Evolutionary conservation across 2,329 filamentous ascomycete genomes (phyloP).

Genomic region (Fusarium annulatum): DNA sequence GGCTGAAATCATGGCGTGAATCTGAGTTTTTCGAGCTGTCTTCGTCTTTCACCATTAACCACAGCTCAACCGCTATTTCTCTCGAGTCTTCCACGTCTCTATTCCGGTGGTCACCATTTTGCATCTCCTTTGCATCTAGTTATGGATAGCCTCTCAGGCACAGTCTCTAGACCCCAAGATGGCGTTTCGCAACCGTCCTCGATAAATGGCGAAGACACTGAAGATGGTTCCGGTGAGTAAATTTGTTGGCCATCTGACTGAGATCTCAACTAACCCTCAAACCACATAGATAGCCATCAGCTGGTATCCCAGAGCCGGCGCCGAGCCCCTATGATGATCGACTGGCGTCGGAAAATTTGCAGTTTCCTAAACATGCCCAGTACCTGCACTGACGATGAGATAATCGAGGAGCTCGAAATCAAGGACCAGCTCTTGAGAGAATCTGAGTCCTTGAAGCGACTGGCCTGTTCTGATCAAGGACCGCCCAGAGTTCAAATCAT

Average conservation of each 20-base stretch:
- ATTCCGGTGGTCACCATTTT: too few species aligned
- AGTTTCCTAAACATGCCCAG: not conserved
- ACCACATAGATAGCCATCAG: accelerated
- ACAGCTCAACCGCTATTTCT: accelerated
- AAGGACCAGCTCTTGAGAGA: not conserved
- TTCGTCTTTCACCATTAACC: accelerated
- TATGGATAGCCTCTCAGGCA: accelerated
- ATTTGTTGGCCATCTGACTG: too few species aligned
- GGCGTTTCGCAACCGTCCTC: accelerated
- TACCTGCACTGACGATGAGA: not conserved
- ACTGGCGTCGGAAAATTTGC: not conserved
- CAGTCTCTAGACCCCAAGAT: accelerated
- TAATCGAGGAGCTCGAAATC: not conserved
- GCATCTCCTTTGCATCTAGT: accelerated
- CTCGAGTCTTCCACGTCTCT: accelerated
- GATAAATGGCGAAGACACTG: accelerated
- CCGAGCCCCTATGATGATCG: not conserved
- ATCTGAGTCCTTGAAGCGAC: not conserved
- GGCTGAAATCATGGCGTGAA: not conserved
- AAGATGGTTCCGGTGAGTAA: not conserved
- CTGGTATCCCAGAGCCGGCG: accelerated
- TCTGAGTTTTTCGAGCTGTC: accelerated
- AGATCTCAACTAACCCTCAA: accelerated
- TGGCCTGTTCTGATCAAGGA: not conserved
- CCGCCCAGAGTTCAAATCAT: not conserved